Base-by-base conservation (phyloP, 2,329 filamentous ascomycete genomes). In the Penicillium verrucosum region DNA sequence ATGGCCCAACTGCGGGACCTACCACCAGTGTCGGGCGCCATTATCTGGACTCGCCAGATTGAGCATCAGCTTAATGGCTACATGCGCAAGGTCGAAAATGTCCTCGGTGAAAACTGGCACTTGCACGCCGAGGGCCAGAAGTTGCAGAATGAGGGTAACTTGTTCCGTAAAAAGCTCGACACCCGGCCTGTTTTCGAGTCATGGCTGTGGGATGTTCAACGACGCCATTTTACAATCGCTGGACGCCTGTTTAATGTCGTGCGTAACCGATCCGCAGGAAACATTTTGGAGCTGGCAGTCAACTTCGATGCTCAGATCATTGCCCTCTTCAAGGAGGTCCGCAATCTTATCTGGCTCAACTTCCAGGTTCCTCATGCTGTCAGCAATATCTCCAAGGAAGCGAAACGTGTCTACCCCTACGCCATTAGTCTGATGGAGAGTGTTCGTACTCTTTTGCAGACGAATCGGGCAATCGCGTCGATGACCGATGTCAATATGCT, bases 41-140 rank as follows among this genome's bases (percentile, higher is more conserved):
- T 99, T 64, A 95, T 99, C 51, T 97, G 94, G 89, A 93, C 93
- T 25, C 88, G 91, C 42, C 94, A 99, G 75, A 99, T 99, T 60
- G 93, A 99, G 78, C 87, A 91, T 36, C 94, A 99, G 73, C 85
- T 99, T 10, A 89, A 97, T 69, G 89, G 88, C 11, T 99, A 99
- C 74, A 97, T 99, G 92, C 90, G 92, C 71, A 97, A 97, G 74
- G 93, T 99, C n/a, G 95, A 97, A 73, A 91, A 96, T 65, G 94
- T 99, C 37, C 84, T 99, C 23, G 94, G 94, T 48, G 87, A 90
- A 55, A 92, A 97, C 65, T 99, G 94, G 94, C 88, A 89, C 53
- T 80, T 97, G 58, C 95, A 99, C 69, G 85, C 92, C 7, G 94
- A 99, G 71, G 95, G 95, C 1, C 91, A 97, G 70, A 96, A 96